Evolutionary conservation across 2,329 filamentous ascomycete species (phyloP).

Genomic region (Ophiostoma tasmaniense): DNA sequence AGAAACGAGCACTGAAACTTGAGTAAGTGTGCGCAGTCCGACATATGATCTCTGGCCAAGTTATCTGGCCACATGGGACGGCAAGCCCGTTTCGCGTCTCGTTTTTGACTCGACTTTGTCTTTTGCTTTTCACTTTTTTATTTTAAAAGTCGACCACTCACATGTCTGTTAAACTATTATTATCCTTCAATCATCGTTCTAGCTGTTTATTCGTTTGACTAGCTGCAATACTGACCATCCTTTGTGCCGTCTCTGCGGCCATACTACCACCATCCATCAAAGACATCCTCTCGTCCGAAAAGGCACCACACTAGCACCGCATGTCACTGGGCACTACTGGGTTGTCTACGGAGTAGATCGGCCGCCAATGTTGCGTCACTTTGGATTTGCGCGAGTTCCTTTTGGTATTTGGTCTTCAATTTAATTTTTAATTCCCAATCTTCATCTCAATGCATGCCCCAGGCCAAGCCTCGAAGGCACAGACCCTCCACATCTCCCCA

Average conservation of each 20-base stretch:
- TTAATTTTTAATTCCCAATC: neutral
- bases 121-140: neutral
- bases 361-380: slow-evolving; percentile 1
- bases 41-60: neutral
- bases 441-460: neutral
- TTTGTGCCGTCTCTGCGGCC: neutral
- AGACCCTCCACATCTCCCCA: neutral
- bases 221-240: neutral
- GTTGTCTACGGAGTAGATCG: neutral
- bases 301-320: neutral
- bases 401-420: neutral
- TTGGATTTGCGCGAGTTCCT: neutral
- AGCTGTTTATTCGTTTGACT: neutral
- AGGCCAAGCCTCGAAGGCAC: neutral
- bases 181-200: too few relatives aligned
- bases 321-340: neutral
- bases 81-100: neutral
- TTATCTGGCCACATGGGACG: neutral
- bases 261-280: neutral
- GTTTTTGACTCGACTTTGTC: neutral
- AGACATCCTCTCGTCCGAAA: slow-evolving; percentile 18
- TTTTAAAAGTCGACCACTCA: neutral
- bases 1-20: neutral
- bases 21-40: neutral
- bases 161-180: neutral